Percentiles rank a stretch among this genome's conserved stretches.
These are phyloP conservation scores for Mangifera indica DNA, from an alignment of 345 rosid genomes.

Conservation along the genomic window DNA sequence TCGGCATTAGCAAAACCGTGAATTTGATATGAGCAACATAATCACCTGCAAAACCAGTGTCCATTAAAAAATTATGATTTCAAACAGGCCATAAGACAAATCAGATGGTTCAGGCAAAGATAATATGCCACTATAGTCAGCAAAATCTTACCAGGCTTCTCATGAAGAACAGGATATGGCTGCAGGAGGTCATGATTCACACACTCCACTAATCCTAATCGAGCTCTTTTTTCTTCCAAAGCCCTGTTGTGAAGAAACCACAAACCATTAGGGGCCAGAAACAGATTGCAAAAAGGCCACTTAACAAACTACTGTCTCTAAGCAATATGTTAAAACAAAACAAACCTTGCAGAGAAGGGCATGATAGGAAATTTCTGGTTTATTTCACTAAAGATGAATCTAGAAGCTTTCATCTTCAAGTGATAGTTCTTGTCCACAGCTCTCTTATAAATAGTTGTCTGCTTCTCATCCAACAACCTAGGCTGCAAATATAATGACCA, in stretches of 20 bases:
- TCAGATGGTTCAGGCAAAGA: background rate
- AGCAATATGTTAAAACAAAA: background rate
- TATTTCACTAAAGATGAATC: conserved; percentile 94
- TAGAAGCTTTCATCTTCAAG: conserved; percentile 96
- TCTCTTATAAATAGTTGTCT: conserved; percentile 89
- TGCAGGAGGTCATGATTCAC: conserved; percentile 94
- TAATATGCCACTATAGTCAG: background rate
- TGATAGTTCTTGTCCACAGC: conserved; percentile 82
- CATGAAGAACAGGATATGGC: conserved; percentile 95
- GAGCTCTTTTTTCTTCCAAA: conserved; percentile 94
- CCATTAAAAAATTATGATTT: background rate
- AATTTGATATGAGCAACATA: conserved; percentile 86
- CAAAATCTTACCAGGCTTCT: conserved; percentile 70
- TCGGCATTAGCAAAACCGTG: conserved; percentile 93
- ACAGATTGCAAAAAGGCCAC: background rate
- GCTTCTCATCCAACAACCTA: conserved; percentile 89
- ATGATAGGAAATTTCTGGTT: conserved; percentile 71
- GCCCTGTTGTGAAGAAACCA: conserved; percentile 44
- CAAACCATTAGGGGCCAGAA: background rate
- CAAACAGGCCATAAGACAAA: background rate
- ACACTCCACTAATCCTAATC: conserved; percentile 92
- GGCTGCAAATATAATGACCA: conserved; percentile 56
- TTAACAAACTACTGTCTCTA: background rate
- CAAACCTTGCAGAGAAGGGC: conserved; percentile 91
- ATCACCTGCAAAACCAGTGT: conserved; percentile 56